phyloP scores from a whole-genome alignment of 345 rosid species.

The Hevea brasiliensis region DNA sequence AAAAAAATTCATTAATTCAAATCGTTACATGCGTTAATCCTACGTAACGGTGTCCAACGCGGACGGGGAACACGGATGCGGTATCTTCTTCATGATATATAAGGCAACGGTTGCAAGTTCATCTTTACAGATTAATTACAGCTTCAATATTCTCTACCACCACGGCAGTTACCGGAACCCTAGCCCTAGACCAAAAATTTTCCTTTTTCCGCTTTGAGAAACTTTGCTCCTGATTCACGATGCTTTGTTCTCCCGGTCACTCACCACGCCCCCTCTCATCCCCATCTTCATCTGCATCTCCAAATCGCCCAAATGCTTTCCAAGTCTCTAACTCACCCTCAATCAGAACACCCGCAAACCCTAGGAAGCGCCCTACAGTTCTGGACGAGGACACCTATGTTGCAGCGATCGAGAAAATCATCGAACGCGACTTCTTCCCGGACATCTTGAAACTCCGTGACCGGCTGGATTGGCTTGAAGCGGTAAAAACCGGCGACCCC shows the following conservation, averaged over 20 bases:
- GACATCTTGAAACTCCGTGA: slow-evolving; percentile 92
- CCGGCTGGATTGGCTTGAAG: slow-evolving; percentile 93
- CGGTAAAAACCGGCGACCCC: slow-evolving; percentile 77
- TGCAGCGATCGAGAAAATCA: slow-evolving; percentile 83
- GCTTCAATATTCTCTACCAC: too few species aligned
- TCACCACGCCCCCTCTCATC: slow-evolving; percentile 79
- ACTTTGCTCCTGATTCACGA: slow-evolving; percentile 18
- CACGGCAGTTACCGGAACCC: too few species aligned
- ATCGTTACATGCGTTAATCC: too few species aligned
- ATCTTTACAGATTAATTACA: too few species aligned
- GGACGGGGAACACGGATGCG: too few species aligned
- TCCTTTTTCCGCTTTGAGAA: too few species aligned
- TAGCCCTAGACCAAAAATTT: too few species aligned
- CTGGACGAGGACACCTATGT: slow-evolving; percentile 88
- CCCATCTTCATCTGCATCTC: slow-evolving; percentile 63
- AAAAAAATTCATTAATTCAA: too few species aligned
- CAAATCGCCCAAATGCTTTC: slow-evolving; percentile 31
- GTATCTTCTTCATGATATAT: too few species aligned
- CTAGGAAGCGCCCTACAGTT: slow-evolving; percentile 58
- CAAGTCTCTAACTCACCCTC: slow-evolving; percentile 36
- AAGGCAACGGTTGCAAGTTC: too few species aligned
- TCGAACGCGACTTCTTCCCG: slow-evolving; percentile 96
- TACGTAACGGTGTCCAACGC: too few species aligned
- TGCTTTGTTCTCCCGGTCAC: slow-evolving; percentile 79
- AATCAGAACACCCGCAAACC: slow-evolving; percentile 15